These are phyloP conservation scores for Globisporangium ultimum DNA, from an alignment of 352 stramenopile genomes.

Conservation along the genomic window DNA sequence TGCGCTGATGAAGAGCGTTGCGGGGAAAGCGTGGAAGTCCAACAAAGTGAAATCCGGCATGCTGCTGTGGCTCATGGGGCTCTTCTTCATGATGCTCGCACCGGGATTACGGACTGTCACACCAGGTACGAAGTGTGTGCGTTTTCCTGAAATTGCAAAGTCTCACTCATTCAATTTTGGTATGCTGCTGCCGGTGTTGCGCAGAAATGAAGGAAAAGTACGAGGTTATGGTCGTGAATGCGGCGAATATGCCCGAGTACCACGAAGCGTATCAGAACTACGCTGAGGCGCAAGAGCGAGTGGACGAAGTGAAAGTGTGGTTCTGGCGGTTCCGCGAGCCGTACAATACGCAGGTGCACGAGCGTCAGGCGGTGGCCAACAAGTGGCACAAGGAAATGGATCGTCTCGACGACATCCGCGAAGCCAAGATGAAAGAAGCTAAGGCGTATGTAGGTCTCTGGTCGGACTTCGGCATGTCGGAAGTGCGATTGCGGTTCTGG, in stretches of 20 bases:
- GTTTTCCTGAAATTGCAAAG: no score
- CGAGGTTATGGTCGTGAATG: conserved; percentile 69
- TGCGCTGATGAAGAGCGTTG: conserved; percentile 50
- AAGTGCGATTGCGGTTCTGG: conserved; percentile 79
- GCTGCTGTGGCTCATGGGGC: conserved; percentile 65
- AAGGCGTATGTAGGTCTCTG: conserved; percentile 76
- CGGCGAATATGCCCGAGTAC: conserved; percentile 77
- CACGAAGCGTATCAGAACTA: conserved; percentile 61
- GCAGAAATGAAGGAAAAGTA: conserved; percentile 73
- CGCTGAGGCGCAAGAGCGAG: conserved; percentile 44
- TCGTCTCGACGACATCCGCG: conserved; percentile 42
- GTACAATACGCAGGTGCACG: conserved; percentile 51
- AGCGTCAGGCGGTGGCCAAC: conserved; percentile 55
- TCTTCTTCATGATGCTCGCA: conserved; percentile 82
- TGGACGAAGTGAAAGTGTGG: conserved; percentile 79
- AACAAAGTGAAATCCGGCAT: conserved; percentile 63
- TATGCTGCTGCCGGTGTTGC: neutral
- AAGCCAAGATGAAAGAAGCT: conserved; percentile 78
- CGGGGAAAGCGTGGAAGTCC: conserved; percentile 49
- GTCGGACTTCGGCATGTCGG: conserved; percentile 79
- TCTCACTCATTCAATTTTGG: no score
- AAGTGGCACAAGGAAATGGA: conserved; percentile 61
- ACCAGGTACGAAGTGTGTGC: conserved; percentile 13
- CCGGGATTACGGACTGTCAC: conserved; percentile 58
- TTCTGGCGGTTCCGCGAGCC: conserved; percentile 85